These are phyloP conservation scores for Rhodamnia argentea DNA, from an alignment of 345 rosid genomes.

Conservation along the genomic window DNA sequence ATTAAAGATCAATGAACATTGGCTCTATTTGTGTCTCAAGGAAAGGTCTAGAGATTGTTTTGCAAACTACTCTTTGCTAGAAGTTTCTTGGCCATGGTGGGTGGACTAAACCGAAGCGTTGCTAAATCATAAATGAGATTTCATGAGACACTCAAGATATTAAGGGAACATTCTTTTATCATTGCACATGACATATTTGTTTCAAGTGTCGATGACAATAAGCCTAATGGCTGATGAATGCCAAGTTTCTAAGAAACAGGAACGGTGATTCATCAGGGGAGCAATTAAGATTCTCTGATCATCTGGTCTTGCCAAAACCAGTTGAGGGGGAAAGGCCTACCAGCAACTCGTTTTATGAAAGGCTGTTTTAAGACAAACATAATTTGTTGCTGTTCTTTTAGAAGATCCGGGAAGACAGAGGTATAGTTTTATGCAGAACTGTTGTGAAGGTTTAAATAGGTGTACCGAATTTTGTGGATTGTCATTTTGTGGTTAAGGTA, in stretches of 20 bases:
- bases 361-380: not conserved
- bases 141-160: not conserved
- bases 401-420: not conserved
- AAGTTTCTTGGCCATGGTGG: not conserved
- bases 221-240: not conserved
- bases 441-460: not conserved
- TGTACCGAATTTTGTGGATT: not conserved
- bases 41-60: not conserved
- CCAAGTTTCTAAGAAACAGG: not conserved
- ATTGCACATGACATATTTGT: not conserved
- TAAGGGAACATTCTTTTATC: not conserved
- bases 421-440: not conserved
- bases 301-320: not conserved
- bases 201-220: not conserved
- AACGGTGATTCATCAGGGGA: not conserved
- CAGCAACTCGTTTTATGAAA: not conserved
- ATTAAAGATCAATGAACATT: not conserved
- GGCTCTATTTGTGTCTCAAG: not conserved
- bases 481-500: not conserved
- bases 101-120: not conserved
- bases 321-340: not conserved
- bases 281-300: not conserved
- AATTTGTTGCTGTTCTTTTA: not conserved
- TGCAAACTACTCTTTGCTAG: not conserved
- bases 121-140: not conserved